These are phyloP conservation scores for Datura wrightii DNA, from an alignment of 257 asterid genomes.

Conservation along the genomic window DNA sequence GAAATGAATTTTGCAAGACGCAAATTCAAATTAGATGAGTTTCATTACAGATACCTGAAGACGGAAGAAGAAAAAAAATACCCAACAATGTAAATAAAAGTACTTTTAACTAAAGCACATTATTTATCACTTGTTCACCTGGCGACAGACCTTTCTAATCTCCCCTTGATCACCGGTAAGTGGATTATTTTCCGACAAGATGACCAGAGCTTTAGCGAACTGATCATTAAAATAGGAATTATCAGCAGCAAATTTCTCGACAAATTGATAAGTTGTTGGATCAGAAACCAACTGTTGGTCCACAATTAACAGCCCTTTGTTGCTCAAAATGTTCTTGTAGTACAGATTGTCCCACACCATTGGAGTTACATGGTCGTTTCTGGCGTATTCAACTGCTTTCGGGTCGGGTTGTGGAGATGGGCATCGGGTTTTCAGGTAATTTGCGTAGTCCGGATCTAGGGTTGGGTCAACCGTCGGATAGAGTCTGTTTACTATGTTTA, in stretches of 20 bases:
- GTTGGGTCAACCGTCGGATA: conserved; percentile 76
- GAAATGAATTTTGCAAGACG: too few species aligned
- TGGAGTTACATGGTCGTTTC: conserved; percentile 65
- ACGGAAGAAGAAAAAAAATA: too few species aligned
- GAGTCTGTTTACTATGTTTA: conserved; percentile 62
- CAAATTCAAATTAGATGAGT: too few species aligned
- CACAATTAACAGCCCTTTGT: conserved; percentile 58
- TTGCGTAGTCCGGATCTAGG: conserved; percentile 51
- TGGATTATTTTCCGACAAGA: conserved; percentile 77
- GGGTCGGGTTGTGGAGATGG: conserved; percentile 62
- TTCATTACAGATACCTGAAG: too few species aligned
- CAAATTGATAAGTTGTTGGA: conserved; percentile 64
- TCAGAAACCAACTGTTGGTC: conserved; percentile 70
- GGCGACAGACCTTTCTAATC: conserved; percentile 68
- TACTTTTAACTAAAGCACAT: too few species aligned
- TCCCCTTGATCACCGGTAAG: conserved; percentile 63
- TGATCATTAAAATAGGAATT: conserved; percentile 71
- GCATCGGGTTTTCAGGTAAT: conserved; percentile 72
- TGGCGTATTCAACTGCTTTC: conserved; percentile 56
- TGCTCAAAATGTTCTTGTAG: conserved; percentile 61
- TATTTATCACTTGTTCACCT: conserved; percentile 24
- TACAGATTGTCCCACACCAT: conserved; percentile 74
- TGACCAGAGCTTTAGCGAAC: conserved; percentile 60
- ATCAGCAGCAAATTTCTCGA: conserved; percentile 73
- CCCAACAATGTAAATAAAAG: too few species aligned